Percentiles rank a stretch among this genome's conserved stretches.
Evolutionary conservation across 2,329 filamentous ascomycete species (phyloP).

Genomic region (Trichoderma koningiopsis): DNA sequence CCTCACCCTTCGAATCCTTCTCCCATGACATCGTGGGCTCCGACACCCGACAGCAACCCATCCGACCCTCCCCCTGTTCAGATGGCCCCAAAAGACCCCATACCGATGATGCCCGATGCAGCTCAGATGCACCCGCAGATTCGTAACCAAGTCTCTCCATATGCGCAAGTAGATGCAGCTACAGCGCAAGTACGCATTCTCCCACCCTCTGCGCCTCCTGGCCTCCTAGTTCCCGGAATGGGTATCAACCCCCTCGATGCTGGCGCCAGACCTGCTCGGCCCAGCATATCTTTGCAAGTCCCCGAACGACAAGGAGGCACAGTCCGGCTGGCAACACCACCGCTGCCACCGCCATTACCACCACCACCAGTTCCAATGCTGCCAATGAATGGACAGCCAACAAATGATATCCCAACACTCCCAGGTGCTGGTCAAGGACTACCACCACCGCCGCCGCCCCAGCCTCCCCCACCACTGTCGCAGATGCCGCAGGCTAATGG

Average conservation of each 20-base stretch:
- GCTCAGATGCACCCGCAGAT: slow-evolving; percentile 15
- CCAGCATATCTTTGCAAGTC: slow-evolving; percentile 46
- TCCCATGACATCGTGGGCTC: slow-evolving; percentile 61
- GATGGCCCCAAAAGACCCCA: slow-evolving; percentile 25
- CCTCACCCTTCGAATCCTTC: slow-evolving; percentile 51
- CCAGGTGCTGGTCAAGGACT: background rate
- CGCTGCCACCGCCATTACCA: slow-evolving; percentile 43
- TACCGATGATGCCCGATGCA: background rate
- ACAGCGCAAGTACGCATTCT: slow-evolving; percentile 5
- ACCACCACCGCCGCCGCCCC: background rate
- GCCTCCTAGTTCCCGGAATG: slow-evolving; percentile 2
- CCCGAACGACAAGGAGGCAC: slow-evolving; percentile 59
- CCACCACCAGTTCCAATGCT: slow-evolving; percentile 45
- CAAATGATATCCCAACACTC: slow-evolving; percentile 13
- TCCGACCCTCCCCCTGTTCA: slow-evolving; percentile 38
- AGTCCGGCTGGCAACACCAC: slow-evolving; percentile 64
- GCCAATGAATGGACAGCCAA: slow-evolving; percentile 51
- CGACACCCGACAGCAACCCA: slow-evolving; percentile 48
- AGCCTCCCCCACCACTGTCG: background rate
- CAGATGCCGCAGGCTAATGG: background rate
- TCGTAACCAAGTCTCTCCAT: slow-evolving; percentile 12
- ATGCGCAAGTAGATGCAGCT: background rate
- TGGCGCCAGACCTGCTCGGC: slow-evolving; percentile 37
- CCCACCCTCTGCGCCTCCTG: background rate
- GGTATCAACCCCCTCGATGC: slow-evolving; percentile 16